These are phyloP conservation scores for Pythium periplocum DNA, from an alignment of 352 stramenopile species.

Conservation along the genomic window DNA sequence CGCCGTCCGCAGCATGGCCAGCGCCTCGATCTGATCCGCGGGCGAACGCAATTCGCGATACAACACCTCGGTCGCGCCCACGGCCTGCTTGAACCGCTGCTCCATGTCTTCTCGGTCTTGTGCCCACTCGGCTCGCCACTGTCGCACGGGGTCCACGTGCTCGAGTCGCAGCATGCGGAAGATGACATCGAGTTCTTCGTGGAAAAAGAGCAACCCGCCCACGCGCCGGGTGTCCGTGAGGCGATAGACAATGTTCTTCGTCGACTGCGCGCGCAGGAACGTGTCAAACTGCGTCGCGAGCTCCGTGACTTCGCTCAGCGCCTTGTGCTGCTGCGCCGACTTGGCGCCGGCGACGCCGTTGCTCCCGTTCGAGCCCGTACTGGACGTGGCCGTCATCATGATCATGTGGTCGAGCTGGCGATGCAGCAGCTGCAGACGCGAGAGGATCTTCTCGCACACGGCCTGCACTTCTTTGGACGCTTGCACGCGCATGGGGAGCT, in stretches of 20 bases:
- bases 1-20: constrained; percentile 51
- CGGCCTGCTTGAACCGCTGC: constrained; percentile 29
- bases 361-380: constrained; percentile 4
- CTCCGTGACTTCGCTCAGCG: constrained; percentile 11
- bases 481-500: constrained; percentile 10
- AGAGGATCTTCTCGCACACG: constrained; percentile 18
- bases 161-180: constrained; percentile 24
- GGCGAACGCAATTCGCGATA: constrained; percentile 16
- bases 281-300: constrained; percentile 12
- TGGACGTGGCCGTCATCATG: constrained; percentile 17
- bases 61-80: constrained; percentile 14
- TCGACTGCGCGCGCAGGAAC: constrained; percentile 14
- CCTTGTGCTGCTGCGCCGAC: constrained; percentile 10
- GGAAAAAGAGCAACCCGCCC: constrained; percentile 15
- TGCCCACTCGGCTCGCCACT: constrained; percentile 48
- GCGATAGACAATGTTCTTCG: constrained; percentile 14
- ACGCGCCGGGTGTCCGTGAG: constrained; percentile 20
- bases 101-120: constrained; percentile 36
- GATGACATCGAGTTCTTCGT: constrained; percentile 19
- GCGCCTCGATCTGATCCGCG: constrained; percentile 20
- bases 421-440: constrained; percentile 17
- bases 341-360: background rate
- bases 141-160: constrained; percentile 38
- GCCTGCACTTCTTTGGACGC: constrained; percentile 8
- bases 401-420: constrained; percentile 22